A percentile compares a stretch with the other conserved stretches of the same genome.
These are phyloP conservation scores for Phytophthora tentaculata DNA, from an alignment of 352 stramenopile species.

Conservation along the genomic window DNA sequence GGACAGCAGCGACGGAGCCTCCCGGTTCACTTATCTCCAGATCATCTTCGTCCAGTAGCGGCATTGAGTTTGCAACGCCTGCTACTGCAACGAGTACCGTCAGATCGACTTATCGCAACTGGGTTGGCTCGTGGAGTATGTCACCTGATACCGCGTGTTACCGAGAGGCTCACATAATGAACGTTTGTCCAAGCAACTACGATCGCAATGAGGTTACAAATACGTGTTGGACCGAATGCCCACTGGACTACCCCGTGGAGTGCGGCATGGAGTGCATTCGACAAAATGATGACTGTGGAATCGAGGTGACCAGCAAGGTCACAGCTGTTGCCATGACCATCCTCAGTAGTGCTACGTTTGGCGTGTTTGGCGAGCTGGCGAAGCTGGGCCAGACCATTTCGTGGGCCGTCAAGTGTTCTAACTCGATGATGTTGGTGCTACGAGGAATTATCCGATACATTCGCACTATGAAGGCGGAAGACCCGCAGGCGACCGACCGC, in stretches of 20 bases:
- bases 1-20: conserved; percentile 1
- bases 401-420: conserved; percentile 30
- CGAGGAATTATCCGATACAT: conserved; percentile 39
- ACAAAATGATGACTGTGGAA: conserved; percentile 48
- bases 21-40: conserved; percentile 7
- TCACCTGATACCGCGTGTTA: conserved; percentile 33
- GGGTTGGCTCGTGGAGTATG: conserved; percentile 47
- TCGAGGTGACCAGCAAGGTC: conserved; percentile 56
- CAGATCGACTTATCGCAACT: conserved; percentile 37
- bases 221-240: conserved; percentile 67
- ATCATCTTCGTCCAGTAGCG: background rate
- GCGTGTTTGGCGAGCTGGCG: conserved; percentile 45
- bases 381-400: conserved; percentile 34
- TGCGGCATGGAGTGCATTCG: conserved; percentile 62
- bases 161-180: conserved; percentile 42
- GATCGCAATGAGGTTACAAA: conserved; percentile 50
- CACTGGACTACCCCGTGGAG: conserved; percentile 58
- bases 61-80: conserved; percentile 9
- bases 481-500: conserved; percentile 24
- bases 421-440: conserved; percentile 35
- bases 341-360: conserved; percentile 43
- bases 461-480: conserved; percentile 32
- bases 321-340: conserved; percentile 44
- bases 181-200: conserved; percentile 47
- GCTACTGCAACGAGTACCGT: conserved; percentile 31